Conservation (phyloP, 768 basidiomycete genomes). For the Mycena sanguinolenta region DNA sequence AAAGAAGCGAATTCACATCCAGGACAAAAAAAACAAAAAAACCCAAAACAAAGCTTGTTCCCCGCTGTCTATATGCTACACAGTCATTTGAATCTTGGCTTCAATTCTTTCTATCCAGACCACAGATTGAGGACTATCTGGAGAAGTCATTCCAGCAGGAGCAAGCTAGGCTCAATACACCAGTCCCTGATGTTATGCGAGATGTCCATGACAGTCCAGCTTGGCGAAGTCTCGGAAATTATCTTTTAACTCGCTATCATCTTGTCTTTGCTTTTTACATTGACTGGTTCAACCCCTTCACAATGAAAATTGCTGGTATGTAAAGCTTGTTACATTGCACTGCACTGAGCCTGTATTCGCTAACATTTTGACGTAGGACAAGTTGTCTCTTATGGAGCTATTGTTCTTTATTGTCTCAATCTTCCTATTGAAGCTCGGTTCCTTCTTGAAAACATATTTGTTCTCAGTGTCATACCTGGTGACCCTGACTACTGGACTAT, state of each 20-base stretch:
- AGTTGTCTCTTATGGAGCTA: slow-evolving; percentile 1
- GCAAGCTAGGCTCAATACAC: background rate
- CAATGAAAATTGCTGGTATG: background rate
- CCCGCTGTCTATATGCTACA: slow-evolving; percentile 1
- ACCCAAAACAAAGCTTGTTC: no score
- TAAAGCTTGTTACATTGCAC: background rate
- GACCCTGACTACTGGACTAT: background rate
- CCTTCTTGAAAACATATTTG: slow-evolving; percentile 5
- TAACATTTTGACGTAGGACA: background rate
- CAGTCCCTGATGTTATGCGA: background rate
- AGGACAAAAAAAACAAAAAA: background rate
- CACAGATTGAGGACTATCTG: background rate
- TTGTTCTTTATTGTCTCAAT: background rate
- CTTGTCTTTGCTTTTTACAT: background rate
- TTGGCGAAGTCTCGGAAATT: background rate
- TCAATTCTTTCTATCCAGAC: background rate
- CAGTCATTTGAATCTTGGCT: background rate
- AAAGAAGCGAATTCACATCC: background rate
- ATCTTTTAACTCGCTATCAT: background rate
- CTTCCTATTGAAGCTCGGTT: slow-evolving; percentile 7
- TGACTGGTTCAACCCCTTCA: background rate
- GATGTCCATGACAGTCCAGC: background rate
- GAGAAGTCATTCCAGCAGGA: background rate
- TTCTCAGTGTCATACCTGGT: background rate
- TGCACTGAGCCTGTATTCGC: background rate